These are phyloP conservation scores for Chlamydomonas urium DNA, from an alignment of 139 green algal genomes.

Conservation along the genomic window DNA sequence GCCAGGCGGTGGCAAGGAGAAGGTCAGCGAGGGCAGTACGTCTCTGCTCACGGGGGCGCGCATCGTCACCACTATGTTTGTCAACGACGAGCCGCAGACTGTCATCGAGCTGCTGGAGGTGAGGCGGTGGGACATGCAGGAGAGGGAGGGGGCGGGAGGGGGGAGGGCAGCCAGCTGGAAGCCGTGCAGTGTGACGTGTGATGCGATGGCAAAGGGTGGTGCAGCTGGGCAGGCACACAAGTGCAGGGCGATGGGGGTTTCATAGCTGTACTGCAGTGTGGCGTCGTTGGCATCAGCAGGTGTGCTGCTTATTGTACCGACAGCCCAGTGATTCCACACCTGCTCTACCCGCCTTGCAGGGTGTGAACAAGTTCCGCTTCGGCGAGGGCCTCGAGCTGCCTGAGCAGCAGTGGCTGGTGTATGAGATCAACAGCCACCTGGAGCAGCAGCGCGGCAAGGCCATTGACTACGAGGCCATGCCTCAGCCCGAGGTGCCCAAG, in stretches of 20 bases:
- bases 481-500: constrained; percentile 20
- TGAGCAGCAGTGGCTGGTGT: constrained; percentile 82
- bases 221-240: too few relatives aligned
- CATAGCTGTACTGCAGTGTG: too few relatives aligned
- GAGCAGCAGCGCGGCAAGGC: constrained; percentile 12
- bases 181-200: too few relatives aligned
- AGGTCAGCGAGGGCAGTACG: constrained; percentile 24
- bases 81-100: constrained; percentile 51
- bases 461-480: constrained; percentile 15
- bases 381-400: constrained; percentile 59
- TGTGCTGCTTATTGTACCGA: background rate
- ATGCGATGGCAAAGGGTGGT: too few relatives aligned
- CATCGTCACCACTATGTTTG: constrained; percentile 45
- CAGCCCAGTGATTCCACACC: too few relatives aligned
- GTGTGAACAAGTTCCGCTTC: constrained; percentile 42
- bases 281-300: background rate
- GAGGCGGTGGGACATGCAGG: too few relatives aligned
- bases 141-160: too few relatives aligned
- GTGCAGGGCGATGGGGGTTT: too few relatives aligned
- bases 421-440: constrained; percentile 70
- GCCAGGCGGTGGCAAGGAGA: background rate
- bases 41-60: constrained; percentile 34
- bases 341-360: constrained; percentile 12
- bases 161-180: too few relatives aligned
- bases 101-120: constrained; percentile 57